These are phyloP conservation scores for Vigna trinervia DNA, from an alignment of 306 rosid genomes.

Conservation along the genomic window DNA sequence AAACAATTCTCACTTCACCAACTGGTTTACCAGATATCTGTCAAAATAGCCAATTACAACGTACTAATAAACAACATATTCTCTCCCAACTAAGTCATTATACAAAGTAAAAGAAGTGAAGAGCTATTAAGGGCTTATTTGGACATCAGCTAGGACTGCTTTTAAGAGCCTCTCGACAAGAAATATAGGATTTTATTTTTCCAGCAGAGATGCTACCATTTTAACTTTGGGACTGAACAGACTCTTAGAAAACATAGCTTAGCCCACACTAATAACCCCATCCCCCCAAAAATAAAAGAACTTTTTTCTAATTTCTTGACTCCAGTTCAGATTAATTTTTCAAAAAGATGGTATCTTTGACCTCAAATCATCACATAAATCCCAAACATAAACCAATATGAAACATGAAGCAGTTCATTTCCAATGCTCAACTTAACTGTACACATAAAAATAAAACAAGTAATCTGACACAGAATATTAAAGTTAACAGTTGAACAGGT, in stretches of 20 bases:
- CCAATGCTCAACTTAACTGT: constrained; percentile 1
- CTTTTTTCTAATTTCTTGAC: neutral
- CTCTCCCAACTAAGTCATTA: constrained; percentile 21
- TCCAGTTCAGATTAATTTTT: constrained; percentile 17
- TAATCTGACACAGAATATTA: constrained; percentile 2
- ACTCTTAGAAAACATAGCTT: neutral
- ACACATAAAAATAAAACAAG: neutral
- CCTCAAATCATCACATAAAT: constrained; percentile 3
- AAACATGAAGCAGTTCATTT: constrained; percentile 34
- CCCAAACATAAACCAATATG: constrained; percentile 12
- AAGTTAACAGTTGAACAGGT: constrained; percentile 15
- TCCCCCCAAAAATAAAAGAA: neutral
- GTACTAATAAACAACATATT: neutral
- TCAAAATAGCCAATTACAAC: constrained; percentile 12
- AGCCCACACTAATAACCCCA: neutral
- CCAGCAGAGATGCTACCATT: too few relatives aligned
- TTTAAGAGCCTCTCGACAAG: too few relatives aligned
- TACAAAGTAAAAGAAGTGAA: constrained; percentile 22
- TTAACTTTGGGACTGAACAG: too few relatives aligned
- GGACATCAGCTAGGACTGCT: too few relatives aligned
- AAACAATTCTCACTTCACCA: constrained; percentile 91
- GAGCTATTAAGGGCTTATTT: neutral
- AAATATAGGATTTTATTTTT: too few relatives aligned
- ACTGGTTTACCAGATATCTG: constrained; percentile 93
- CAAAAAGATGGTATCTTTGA: constrained; percentile 3